Base-by-base conservation (phyloP, 2,329 filamentous ascomycete species). In the Stagonosporopsis rhizophila region DNA sequence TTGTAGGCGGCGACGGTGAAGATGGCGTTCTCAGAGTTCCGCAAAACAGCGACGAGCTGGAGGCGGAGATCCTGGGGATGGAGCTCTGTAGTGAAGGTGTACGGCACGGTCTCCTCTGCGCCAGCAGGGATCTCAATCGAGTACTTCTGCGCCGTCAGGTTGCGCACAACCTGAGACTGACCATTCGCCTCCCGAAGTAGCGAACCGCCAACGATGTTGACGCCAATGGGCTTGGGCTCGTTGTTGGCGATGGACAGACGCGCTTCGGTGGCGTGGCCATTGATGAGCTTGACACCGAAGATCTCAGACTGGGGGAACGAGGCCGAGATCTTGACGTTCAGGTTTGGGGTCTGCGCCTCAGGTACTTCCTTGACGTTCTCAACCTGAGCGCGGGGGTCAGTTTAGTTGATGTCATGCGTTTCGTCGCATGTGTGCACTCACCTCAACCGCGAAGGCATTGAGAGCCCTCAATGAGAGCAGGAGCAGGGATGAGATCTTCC, bases 261-360 rank as follows among this genome's bases (percentile, higher is more conserved):
- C 32, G 92, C 89, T 77, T 90, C 87, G 62, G 92, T 96, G 38
- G 92, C 87, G 64, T 89, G 88, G 72, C 92, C 92, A 76, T 99
- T 99, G 82, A 98, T 86, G 67, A 98, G 87, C 85, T 96, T 96
- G 68, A 98, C 87, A 70, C 94, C 95, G 68, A 97, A 95, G 78
- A 96, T 88, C 81, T 96, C 91, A 56, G 84, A 81, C 62, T 85
- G 78, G 27, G 86, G 86, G 77, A 89, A 89, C 30, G 82, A 81
- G 55, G 85, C 80, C 47, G 81, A 79, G 61, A 86, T 80, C 50
- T 79, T 77, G 64, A 88, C 82, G 55, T 81, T 80, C 58, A 86
- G 75, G 59, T 79, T 83, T 64, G 81, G 88, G 76, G 73, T 89
- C 81, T 78, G 87, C 85, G 75, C 81, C 67, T 90, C 87, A 61